Percentiles rank a stretch among this genome's conserved stretches.
These are phyloP conservation scores for Pugionium dolabratum DNA, from an alignment of 345 rosid species.

Conservation along the genomic window DNA sequence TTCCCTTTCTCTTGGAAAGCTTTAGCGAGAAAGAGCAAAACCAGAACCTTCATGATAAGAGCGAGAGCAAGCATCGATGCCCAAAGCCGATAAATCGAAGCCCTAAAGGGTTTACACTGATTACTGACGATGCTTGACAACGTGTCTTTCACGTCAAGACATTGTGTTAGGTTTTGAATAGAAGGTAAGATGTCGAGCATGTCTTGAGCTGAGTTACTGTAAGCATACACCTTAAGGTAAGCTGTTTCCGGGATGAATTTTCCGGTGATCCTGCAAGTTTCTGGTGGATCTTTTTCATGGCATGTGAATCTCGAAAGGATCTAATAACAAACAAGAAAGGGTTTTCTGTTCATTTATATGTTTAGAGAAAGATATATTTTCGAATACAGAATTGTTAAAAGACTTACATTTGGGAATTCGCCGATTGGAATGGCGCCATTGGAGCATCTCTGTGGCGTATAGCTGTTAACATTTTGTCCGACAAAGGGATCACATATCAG, in stretches of 20 bases:
- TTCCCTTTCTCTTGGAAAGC: slow-evolving; percentile 51
- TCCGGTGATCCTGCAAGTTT: slow-evolving; percentile 46
- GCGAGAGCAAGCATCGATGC: slow-evolving; percentile 55
- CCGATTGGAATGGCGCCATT: slow-evolving; percentile 45
- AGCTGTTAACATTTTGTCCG: slow-evolving; percentile 47
- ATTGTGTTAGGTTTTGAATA: slow-evolving; percentile 49
- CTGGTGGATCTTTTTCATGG: slow-evolving; percentile 34
- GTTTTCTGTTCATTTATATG: not conserved
- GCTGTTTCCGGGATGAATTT: slow-evolving; percentile 48
- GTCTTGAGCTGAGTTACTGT: slow-evolving; percentile 49
- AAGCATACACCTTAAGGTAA: slow-evolving; percentile 49
- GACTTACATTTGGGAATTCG: slow-evolving; percentile 54
- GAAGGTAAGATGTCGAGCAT: slow-evolving; percentile 56
- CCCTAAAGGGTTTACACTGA: slow-evolving; percentile 52
- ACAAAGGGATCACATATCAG: slow-evolving; percentile 64
- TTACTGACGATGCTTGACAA: slow-evolving; percentile 43
- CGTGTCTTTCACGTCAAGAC: slow-evolving; percentile 49
- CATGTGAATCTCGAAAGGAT: slow-evolving; percentile 58
- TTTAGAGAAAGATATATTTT: not conserved
- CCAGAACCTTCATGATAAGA: slow-evolving; percentile 48
- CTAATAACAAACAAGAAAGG: slow-evolving; percentile 34
- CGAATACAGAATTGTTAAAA: not conserved
- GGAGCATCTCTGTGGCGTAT: slow-evolving; percentile 47
- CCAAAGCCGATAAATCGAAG: slow-evolving; percentile 51
- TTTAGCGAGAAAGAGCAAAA: slow-evolving; percentile 46